These are phyloP conservation scores for Pseudonitzschia delicatissima DNA, from an alignment of 108 stramenopile genomes.

Conservation along the genomic window DNA sequence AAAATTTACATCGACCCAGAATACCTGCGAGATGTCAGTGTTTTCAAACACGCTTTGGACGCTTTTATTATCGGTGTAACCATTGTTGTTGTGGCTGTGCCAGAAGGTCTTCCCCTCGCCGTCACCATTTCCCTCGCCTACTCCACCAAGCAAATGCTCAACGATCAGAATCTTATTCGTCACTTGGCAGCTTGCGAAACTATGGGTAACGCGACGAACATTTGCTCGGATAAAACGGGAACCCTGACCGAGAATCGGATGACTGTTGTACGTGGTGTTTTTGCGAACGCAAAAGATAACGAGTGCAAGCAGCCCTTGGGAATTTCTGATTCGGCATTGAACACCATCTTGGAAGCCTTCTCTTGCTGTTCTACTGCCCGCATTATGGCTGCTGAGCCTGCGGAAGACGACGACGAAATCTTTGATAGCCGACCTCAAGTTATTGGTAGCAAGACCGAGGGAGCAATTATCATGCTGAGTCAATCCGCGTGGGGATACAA, in stretches of 20 bases:
- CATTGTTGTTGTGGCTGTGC: conserved; percentile 96
- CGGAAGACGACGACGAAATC: conserved; percentile 25
- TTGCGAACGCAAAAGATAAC: conserved; percentile 44
- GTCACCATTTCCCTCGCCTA: conserved; percentile 91
- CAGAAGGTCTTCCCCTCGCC: conserved; percentile 93
- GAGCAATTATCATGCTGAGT: conserved; percentile 55
- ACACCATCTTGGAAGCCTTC: conserved; percentile 53
- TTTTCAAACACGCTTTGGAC: conserved; percentile 54
- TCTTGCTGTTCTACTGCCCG: conserved; percentile 64
- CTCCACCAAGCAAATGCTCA: conserved; percentile 87
- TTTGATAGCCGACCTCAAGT: conserved; percentile 43
- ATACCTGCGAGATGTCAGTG: conserved; percentile 41
- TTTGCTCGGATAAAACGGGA: conserved; percentile 94
- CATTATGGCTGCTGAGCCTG: conserved; percentile 32
- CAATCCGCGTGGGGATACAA: conserved; percentile 41
- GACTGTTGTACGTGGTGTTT: conserved; percentile 77
- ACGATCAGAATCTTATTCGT: conserved; percentile 90
- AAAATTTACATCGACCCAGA: conserved; percentile 51
- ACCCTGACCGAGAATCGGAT: conserved; percentile 84
- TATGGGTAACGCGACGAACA: conserved; percentile 96
- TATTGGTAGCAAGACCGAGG: conserved; percentile 78
- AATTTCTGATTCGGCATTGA: conserved; percentile 37
- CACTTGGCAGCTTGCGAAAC: conserved; percentile 95
- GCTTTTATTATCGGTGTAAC: conserved; percentile 93
- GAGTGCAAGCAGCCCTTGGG: conserved; percentile 33